Conservation (phyloP, 495 filamentous ascomycete genomes). For the Lasiosphaeria miniovina region DNA sequence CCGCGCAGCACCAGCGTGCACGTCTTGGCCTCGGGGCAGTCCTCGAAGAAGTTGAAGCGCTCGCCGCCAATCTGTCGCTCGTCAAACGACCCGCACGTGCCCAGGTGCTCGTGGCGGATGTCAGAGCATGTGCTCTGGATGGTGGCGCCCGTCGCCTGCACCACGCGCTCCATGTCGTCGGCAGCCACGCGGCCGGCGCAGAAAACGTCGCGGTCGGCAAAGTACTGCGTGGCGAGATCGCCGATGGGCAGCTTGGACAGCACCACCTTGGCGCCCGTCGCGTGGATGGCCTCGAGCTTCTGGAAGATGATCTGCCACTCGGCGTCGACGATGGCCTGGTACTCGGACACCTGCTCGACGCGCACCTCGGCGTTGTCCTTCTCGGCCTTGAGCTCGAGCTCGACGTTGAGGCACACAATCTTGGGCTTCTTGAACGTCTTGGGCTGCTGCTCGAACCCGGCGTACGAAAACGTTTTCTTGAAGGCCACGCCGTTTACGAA, state of each 20-base stretch:
- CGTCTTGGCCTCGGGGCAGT: slow-evolving; percentile 91
- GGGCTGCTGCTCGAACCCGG: slow-evolving; percentile 98
- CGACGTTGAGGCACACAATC: slow-evolving; percentile 95
- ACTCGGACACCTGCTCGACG: slow-evolving; percentile 97
- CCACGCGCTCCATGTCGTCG: slow-evolving; percentile 94
- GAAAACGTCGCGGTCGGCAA: slow-evolving; percentile 97
- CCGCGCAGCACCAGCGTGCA: slow-evolving; percentile 94
- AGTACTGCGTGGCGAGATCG: slow-evolving; percentile 96
- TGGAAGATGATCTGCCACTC: slow-evolving; percentile 99
- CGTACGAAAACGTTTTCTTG: slow-evolving; percentile 99
- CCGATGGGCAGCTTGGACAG: slow-evolving; percentile 96
- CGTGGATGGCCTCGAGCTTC: slow-evolving; percentile 90
- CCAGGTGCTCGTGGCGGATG: slow-evolving; percentile 84
- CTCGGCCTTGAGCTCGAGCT: slow-evolving; percentile 95
- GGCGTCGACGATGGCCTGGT: slow-evolving; percentile 98
- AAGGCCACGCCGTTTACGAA: slow-evolving; percentile 98
- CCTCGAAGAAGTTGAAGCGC: slow-evolving; percentile 96
- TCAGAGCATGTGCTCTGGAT: slow-evolving; percentile 97
- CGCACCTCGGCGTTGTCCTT: slow-evolving; percentile 99
- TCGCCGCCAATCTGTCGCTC: slow-evolving; percentile 97
- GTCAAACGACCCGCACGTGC: slow-evolving; percentile 86
- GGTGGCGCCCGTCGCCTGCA: slow-evolving; percentile 87
- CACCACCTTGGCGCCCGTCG: slow-evolving; percentile 94
- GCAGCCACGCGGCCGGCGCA: slow-evolving; percentile 91
- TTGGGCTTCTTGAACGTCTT: slow-evolving; percentile 91